Evolutionary conservation across 2,329 filamentous ascomycete species (phyloP), one percentile per base, ranked within the genome.

Genomic region (Diaporthe australafricana): DNA sequence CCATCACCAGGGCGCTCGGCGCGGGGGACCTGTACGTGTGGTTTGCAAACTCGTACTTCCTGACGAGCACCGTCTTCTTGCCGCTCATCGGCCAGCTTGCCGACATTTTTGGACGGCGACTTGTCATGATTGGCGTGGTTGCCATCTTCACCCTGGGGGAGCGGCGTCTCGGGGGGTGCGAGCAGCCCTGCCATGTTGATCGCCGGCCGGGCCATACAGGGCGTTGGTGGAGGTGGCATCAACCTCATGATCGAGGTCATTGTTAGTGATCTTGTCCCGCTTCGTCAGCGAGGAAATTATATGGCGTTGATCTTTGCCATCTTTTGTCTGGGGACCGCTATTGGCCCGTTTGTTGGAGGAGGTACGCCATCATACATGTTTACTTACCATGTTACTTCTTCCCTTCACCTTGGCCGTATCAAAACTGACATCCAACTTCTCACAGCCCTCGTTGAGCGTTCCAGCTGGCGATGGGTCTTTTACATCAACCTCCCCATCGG

Each of bases 91-190:
- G 83, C 2, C 84, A 86, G 72, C 67, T 84, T 0, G 79, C 81
- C 2, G 80, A 85, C 67, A 79, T 86, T 20, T 87, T 83, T 71
- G 85, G 86, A 4, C 78, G 86, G 3, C 79, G 83, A 48, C 5
- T n/a, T 40, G 17, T 16, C 20, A 25, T 79, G 8, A 75, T 84
- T 0, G 56, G 74, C 5, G 74, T 81, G 1, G 79, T 85, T 4
- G 76, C 75, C 20, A 72, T 88, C 1, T 87, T 87, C 73, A 78
- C 79, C 1, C 71, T 87, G 3, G 86, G 86, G 86, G 0, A 85
- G 84, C 71, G 83, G 79, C 0, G 78, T 88, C 7, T 79, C 77
- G 38, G 85, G 84, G 0, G 81, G 79, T 1, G 82, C 85, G 0
- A 78, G 75, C 0, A 81, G 73, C 9, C 80, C 78, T 1, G 74